Conservation (phyloP, 176 grass and related monocot genomes). For the Avena insularis region DNA sequence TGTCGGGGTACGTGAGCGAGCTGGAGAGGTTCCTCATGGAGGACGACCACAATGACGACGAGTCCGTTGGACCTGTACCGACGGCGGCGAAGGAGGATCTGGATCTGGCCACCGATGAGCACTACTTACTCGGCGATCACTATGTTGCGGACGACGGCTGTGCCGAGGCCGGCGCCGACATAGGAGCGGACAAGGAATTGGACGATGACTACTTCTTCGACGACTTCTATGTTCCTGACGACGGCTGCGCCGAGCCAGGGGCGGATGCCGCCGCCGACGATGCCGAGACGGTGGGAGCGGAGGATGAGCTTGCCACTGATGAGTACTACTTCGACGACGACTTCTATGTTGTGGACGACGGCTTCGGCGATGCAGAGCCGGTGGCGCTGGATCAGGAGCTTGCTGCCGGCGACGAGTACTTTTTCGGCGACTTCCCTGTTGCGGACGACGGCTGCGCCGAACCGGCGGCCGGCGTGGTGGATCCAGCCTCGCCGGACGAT, state of each 20-base stretch:
- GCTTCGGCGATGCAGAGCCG: too few species aligned
- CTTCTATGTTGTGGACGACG: too few species aligned
- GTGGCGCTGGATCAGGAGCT: too few species aligned
- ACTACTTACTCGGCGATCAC: background rate
- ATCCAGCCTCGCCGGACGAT: too few species aligned
- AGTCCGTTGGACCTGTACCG: background rate
- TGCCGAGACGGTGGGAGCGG: too few species aligned
- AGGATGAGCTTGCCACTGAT: too few species aligned
- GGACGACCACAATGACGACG: background rate
- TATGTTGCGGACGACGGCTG: background rate
- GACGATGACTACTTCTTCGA: background rate
- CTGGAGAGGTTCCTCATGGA: slow-evolving; percentile 41
- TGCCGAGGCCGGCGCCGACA: background rate
- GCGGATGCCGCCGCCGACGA: background rate
- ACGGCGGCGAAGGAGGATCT: too few species aligned
- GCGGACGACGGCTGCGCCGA: background rate
- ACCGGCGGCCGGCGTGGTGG: background rate
- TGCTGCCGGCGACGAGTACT: background rate
- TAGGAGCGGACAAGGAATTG: background rate
- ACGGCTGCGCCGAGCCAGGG: background rate
- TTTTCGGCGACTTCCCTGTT: background rate
- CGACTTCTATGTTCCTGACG: background rate
- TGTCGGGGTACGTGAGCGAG: slow-evolving; percentile 12
- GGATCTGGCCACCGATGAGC: background rate
- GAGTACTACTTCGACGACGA: too few species aligned